These are phyloP conservation scores for Brassica carinata DNA, from an alignment of 345 rosid species.

Conservation along the genomic window DNA sequence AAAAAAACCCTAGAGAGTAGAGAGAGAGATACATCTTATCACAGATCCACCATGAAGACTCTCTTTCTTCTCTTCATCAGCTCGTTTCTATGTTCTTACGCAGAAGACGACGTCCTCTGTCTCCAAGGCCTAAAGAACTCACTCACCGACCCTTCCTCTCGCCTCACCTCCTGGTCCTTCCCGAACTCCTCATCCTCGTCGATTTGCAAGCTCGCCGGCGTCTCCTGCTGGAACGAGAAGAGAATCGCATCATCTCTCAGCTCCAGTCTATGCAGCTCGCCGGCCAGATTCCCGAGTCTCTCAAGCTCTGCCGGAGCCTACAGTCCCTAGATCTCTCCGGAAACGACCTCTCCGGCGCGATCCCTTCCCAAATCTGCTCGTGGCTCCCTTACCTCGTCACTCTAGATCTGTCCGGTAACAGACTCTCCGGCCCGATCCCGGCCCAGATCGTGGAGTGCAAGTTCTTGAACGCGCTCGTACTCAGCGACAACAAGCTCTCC, in stretches of 20 bases:
- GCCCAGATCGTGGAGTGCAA: constrained; percentile 49
- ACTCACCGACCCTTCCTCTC: constrained; percentile 44
- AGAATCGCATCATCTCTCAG: constrained; percentile 60
- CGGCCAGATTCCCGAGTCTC: constrained; percentile 63
- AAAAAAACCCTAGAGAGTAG: constrained; percentile 8
- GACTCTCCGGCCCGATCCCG: constrained; percentile 58
- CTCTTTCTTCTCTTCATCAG: constrained; percentile 18
- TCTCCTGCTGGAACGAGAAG: constrained; percentile 85
- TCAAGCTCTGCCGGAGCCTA: constrained; percentile 56
- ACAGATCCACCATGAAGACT: constrained; percentile 41
- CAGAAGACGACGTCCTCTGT: constrained; percentile 61
- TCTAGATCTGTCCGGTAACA: constrained; percentile 61
- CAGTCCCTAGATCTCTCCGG: constrained; percentile 57
- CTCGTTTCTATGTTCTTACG: constrained; percentile 17
- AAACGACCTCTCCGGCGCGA: constrained; percentile 54
- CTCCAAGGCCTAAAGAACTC: constrained; percentile 56
- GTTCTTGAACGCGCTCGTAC: constrained; percentile 50
- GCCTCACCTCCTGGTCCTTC: constrained; percentile 50
- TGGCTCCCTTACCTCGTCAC: constrained; percentile 61
- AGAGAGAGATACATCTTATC: background rate
- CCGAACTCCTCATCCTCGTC: constrained; percentile 52
- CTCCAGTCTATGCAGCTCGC: constrained; percentile 62
- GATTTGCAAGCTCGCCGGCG: constrained; percentile 72
- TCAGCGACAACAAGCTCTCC: constrained; percentile 49
- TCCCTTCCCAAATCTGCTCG: constrained; percentile 60